These are phyloP conservation scores for Hanseniaspora nectarophila DNA, from an alignment of 805 yeast genomes.

Conservation along the genomic window DNA sequence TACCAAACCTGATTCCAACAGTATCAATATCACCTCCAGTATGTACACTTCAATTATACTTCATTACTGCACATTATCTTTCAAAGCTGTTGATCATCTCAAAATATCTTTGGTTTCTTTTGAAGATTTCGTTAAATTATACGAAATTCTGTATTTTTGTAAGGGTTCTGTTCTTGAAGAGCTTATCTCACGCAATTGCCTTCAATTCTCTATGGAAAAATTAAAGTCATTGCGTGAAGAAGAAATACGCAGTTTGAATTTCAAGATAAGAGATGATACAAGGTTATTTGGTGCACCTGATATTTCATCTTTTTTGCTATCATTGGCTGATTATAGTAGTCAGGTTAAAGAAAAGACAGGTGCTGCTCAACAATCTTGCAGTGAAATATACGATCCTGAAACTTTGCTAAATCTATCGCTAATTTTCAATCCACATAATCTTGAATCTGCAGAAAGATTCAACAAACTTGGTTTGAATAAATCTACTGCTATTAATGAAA, in stretches of 20 bases:
- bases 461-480: neutral
- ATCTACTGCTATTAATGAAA: neutral
- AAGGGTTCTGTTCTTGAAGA: neutral
- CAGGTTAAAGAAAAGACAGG: neutral
- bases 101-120: neutral
- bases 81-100: neutral
- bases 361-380: neutral
- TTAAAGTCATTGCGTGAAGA: neutral
- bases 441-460: neutral
- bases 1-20: neutral
- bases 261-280: neutral
- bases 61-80: neutral
- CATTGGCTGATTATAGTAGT: neutral
- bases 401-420: neutral
- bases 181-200: neutral
- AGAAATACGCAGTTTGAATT: neutral
- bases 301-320: neutral
- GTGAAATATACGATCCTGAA: no score
- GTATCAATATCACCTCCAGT: neutral
- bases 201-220: neutral
- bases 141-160: neutral
- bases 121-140: neutral
- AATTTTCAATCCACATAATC: neutral
- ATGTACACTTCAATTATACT: neutral
- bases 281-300: neutral